phyloP scores from a whole-genome alignment of 2,329 filamentous ascomycete species.

The Sphaerulina musiva region DNA sequence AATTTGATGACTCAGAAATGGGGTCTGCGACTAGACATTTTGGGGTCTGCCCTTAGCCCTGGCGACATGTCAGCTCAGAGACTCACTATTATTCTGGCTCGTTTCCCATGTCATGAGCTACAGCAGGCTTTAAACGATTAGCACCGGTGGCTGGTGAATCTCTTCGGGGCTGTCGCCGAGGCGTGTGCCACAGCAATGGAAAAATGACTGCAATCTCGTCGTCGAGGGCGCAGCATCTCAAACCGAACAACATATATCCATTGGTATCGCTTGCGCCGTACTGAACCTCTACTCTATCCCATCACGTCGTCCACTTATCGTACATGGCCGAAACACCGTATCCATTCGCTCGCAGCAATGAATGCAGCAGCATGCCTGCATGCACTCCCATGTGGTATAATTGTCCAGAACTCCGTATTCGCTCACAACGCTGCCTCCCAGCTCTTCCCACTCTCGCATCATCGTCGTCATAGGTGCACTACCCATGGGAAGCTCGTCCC shows the following conservation, averaged over 20 bases:
- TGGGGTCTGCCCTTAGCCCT: too few relatives aligned
- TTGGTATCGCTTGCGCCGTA: neutral
- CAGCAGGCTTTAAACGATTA: neutral
- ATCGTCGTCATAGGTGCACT: constrained; percentile 34
- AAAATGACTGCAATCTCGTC: neutral
- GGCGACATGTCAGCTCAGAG: neutral
- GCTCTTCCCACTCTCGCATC: constrained; percentile 54
- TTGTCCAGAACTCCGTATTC: neutral
- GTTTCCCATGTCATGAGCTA: neutral
- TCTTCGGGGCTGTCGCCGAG: neutral
- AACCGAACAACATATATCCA: neutral
- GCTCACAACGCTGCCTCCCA: neutral
- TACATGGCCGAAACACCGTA: neutral
- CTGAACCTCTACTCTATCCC: neutral
- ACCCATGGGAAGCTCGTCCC: too few relatives aligned
- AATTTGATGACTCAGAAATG: too few relatives aligned
- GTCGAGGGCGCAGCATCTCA: neutral
- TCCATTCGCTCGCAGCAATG: neutral
- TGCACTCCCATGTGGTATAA: neutral
- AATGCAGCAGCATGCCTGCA: neutral
- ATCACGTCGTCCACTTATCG: neutral
- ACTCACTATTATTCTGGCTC: neutral
- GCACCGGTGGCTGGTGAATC: neutral
- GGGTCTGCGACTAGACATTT: too few relatives aligned
- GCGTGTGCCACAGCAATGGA: neutral